phyloP scores from a whole-genome alignment of 2,329 filamentous ascomycete genomes.

The Xylariaceae sp. region DNA sequence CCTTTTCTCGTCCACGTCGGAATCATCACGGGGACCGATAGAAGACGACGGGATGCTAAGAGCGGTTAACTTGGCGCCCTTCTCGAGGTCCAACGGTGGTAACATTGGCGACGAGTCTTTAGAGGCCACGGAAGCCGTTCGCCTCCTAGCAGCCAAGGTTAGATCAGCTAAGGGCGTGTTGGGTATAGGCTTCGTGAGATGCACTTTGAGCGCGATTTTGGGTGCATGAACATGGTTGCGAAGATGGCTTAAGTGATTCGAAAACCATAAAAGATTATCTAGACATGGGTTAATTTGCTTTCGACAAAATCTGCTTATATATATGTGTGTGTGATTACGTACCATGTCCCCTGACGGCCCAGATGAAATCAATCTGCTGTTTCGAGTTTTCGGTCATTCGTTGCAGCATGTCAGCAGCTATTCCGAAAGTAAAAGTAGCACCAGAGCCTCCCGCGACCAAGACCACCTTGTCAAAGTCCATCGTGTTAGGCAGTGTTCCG shows the following conservation, averaged over 20 bases:
- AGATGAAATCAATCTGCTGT: conserved; percentile 51
- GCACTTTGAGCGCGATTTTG: conserved; percentile 43
- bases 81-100: conserved; percentile 18
- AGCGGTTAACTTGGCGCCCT: conserved; percentile 10
- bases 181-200: conserved; percentile 37
- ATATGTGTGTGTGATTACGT: conserved; percentile 20
- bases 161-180: conserved; percentile 5
- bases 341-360: conserved; percentile 52
- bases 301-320: not conserved
- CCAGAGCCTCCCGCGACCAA: conserved; percentile 64
- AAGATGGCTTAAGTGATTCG: conserved; percentile 43
- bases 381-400: conserved; percentile 43
- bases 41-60: conserved; percentile 21
- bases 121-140: conserved; percentile 13
- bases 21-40: conserved; percentile 20
- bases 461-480: conserved; percentile 58
- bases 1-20: conserved; percentile 26
- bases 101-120: conserved; percentile 7
- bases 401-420: conserved; percentile 49
- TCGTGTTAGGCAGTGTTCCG: conserved; percentile 56
- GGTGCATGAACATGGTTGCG: conserved; percentile 43
- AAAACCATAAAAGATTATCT: conserved; percentile 44
- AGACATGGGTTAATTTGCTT: conserved; percentile 15
- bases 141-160: conserved; percentile 6
- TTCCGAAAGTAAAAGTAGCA: conserved; percentile 59